Evolutionary conservation across 352 stramenopile species (phyloP), one percentile per base, ranked within the genome.

Genomic region (Phytophthora pisi): DNA sequence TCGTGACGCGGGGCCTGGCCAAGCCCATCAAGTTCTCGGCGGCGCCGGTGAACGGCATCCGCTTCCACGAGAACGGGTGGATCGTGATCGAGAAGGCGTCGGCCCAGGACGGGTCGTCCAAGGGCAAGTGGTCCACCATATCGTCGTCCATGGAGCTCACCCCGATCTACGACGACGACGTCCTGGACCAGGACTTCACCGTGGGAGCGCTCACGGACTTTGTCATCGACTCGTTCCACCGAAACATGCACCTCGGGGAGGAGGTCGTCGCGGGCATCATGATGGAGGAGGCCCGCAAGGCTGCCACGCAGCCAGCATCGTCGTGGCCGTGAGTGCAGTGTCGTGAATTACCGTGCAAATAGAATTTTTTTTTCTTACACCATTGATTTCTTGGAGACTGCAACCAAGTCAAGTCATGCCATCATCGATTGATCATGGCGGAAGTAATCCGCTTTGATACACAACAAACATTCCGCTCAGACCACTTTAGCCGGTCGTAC

Each of bases 51-150:
- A 69, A 78, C 1, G 77, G 75, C 43, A 68, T 84, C 36, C 57
- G 71, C 16, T 81, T 89, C 51, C 62, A 79, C 7, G 76, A 85
- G 59, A 70, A 73, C 43, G 77, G 75, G 5, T 89, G 75, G 69
- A 38, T 80, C 16, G 56, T 85, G n/a, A 59, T 85, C 11, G 68
- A 77, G 47, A 68, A 66, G 49, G 66, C 51, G 23, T 38, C 64
- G 2, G 47, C 67, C 3, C 26, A 43, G 24, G 63, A 70, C 34
- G 59, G 46, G 8, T 38, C 54, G 2, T 56, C 55, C 7, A 66
- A 56, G 45, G 56, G 62, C 46, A 61, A 70, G 23, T 67, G 60
- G 50, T 66, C 61, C 18, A 68, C 57, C 26, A 70, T 76, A 53
- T 58, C 67, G 30, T 73, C 64, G 45, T 66, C 42, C 5, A 72